Conservation (phyloP, 441 rosid species). For the Adansonia madagascariensis region DNA sequence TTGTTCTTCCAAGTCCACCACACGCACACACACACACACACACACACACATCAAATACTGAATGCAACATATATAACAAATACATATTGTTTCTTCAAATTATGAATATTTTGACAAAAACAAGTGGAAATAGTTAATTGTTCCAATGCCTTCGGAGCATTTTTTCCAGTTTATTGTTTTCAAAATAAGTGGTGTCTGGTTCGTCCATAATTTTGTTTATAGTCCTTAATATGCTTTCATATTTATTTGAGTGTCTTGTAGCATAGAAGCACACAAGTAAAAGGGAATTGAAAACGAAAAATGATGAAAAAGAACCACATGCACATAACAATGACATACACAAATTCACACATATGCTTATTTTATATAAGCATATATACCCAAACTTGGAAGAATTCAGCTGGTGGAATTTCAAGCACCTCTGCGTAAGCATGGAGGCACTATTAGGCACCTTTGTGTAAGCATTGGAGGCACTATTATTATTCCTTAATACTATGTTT, state of each 20-base stretch:
- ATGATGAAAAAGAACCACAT: neutral
- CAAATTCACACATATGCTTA: no score
- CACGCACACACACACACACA: neutral
- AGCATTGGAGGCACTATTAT: neutral
- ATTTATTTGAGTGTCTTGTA: neutral
- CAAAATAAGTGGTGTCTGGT: neutral
- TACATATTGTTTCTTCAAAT: neutral
- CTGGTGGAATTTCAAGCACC: slow-evolving; percentile 1
- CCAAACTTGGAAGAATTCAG: neutral
- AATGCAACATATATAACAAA: neutral
- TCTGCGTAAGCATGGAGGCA: neutral
- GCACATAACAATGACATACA: neutral
- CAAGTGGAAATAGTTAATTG: neutral
- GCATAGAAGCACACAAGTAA: neutral
- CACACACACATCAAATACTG: neutral
- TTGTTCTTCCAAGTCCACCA: neutral
- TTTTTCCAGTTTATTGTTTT: neutral
- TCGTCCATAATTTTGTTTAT: neutral
- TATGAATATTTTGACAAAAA: neutral
- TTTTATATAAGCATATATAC: neutral
- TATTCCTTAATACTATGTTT: no score
- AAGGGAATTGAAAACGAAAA: neutral
- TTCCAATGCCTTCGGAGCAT: neutral
- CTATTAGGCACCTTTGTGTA: neutral
- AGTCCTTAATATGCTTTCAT: neutral